A percentile compares a stretch with the other conserved stretches of the same genome.
phyloP scores from a whole-genome alignment of 1,139 yeast species.

The Candida tropicalis region DNA sequence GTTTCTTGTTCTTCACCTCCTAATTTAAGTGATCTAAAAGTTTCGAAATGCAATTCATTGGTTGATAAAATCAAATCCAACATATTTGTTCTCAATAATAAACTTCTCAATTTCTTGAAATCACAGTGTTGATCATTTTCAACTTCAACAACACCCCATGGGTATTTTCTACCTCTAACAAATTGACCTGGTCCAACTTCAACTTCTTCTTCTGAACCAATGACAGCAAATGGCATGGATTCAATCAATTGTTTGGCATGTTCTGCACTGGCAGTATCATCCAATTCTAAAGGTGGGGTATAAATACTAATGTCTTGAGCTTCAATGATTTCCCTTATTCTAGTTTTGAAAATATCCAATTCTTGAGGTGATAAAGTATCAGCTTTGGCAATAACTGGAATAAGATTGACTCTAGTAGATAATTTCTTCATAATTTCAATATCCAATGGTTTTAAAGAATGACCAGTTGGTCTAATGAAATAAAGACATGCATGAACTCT shows the following conservation, averaged over 20 bases:
- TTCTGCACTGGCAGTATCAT: slow-evolving; percentile 75
- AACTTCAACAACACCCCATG: slow-evolving; percentile 98
- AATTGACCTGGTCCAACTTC: slow-evolving; percentile 74
- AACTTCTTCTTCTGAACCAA: slow-evolving; percentile 88
- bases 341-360: slow-evolving; percentile 76
- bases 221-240: slow-evolving; percentile 91
- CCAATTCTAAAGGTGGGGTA: slow-evolving; percentile 80
- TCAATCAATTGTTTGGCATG: slow-evolving; percentile 84
- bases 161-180: slow-evolving; percentile 90
- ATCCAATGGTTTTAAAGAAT: slow-evolving; percentile 90
- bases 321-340: slow-evolving; percentile 88
- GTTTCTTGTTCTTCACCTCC: slow-evolving; percentile 55
- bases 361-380: slow-evolving; percentile 89
- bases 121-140: slow-evolving; percentile 97
- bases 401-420: slow-evolving; percentile 85
- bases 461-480: slow-evolving; percentile 96
- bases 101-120: slow-evolving; percentile 86
- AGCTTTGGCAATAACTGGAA: slow-evolving; percentile 94
- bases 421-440: slow-evolving; percentile 90
- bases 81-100: slow-evolving; percentile 89
- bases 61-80: slow-evolving; percentile 86
- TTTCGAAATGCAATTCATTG: slow-evolving; percentile 90
- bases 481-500: slow-evolving; percentile 95
- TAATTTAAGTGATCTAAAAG: slow-evolving; percentile 81
- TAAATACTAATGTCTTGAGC: slow-evolving; percentile 91